A percentile compares a stretch with the other conserved stretches of the same genome.
Conservation (phyloP, 331 rosid genomes). For the Stylosanthes scabra region DNA sequence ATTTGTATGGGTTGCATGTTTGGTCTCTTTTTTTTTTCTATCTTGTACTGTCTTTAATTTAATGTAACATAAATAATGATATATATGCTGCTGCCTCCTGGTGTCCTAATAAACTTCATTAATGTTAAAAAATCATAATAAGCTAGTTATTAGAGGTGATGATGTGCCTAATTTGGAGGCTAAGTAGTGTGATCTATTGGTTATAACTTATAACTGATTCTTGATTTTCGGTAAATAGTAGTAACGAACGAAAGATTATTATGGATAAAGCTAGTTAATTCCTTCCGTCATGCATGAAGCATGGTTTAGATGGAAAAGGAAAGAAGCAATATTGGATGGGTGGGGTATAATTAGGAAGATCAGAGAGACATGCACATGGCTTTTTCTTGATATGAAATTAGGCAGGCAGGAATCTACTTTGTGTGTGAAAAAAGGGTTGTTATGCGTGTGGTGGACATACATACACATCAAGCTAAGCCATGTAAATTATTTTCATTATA, state of each 20-base stretch:
- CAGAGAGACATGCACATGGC: constrained; percentile 20
- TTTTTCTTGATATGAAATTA: neutral
- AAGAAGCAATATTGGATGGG: constrained; percentile 8
- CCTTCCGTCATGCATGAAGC: neutral
- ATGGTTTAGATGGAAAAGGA: neutral
- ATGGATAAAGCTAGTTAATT: neutral
- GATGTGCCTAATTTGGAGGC: too few relatives aligned
- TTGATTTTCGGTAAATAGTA: too few relatives aligned
- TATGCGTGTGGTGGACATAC: neutral
- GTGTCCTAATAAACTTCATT: neutral
- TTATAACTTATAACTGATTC: too few relatives aligned
- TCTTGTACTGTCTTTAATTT: neutral
- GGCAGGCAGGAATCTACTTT: neutral
- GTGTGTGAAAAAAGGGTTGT: neutral
- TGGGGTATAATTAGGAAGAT: constrained; percentile 8
- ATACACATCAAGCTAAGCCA: too few relatives aligned
- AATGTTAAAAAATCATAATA: neutral
- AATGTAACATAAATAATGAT: too few relatives aligned
- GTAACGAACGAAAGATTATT: too few relatives aligned
- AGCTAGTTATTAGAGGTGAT: too few relatives aligned
- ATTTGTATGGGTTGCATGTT: neutral
- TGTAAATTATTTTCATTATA: too few relatives aligned
- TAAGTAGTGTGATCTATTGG: too few relatives aligned
- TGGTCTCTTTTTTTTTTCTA: neutral
- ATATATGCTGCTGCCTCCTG: neutral